Evolutionary conservation across 805 yeast species (phyloP), one percentile per base, ranked within the genome.

Genomic region (Maudiozyma bulderi): DNA sequence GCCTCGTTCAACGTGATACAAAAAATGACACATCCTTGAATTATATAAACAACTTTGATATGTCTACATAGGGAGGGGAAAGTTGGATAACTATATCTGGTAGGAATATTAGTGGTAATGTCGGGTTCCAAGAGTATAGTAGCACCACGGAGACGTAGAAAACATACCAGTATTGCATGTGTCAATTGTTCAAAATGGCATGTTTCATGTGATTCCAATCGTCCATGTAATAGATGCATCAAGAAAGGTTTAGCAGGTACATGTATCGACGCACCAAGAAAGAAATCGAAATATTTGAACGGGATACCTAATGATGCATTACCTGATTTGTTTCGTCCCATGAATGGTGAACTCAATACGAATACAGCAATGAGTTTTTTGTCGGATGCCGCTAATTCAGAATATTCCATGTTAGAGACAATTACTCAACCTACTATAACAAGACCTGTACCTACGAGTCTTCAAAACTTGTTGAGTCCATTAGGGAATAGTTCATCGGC

Each of bases 191-290:
- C 90, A 52, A 78, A 81, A 57, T 86, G 95, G 2, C 99, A 91
- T 64, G 79, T 90, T 73, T 86, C 97, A 0, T 91, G 99, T 65
- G 96, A 90, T 57, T 78, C 81, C 29, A 64, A 65, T 61, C 77
- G 95, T 38, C 95, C 95, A 0, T 91, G 99, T 59, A 74, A 75
- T 48, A 66, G 96, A 45, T 91, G 99, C 65, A 64, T 84, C 3
- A 73, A 72, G 31, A 73, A 88, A 58, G 91, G 90, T 0, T 67
- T 88, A 13, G 76, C 74, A 1, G 76, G 70, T 13, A 73, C 86
- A 0, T 91, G 98, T 68, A 78, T 78, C 33, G 97, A 93, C 68
- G 96, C 96, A 5, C 93, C 93, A 2, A 71, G 98, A 44, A 89
- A 88, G 66, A 74, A 79, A 53, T 85, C 86, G 68, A 91, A 91